Conservation (phyloP, 23 red algal species). For the Porphyridium purpureum region DNA sequence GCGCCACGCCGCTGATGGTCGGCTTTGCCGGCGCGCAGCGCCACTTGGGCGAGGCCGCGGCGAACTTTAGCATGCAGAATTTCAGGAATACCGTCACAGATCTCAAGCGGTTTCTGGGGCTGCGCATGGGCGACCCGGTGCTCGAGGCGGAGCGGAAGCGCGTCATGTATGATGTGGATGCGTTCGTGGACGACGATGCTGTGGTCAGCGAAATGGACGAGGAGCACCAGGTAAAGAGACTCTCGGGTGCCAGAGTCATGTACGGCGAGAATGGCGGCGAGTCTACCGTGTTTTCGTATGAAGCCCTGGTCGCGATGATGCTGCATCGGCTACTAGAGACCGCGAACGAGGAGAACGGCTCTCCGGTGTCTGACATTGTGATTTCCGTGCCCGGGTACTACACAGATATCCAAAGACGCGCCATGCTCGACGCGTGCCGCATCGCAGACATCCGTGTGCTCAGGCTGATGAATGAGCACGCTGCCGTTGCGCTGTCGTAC, state of each 20-base stretch:
- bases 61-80: constrained; percentile 68
- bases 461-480: constrained; percentile 85
- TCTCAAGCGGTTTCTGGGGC: constrained; percentile 74
- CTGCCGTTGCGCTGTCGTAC: constrained; percentile 78
- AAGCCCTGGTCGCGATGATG: constrained; percentile 11
- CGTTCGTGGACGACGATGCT: not conserved
- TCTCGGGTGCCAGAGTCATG: constrained; percentile 5
- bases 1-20: constrained; percentile 68
- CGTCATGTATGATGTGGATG: no score
- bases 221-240: constrained; percentile 17
- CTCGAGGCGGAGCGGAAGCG: constrained; percentile 10
- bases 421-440: constrained; percentile 53
- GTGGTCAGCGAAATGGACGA: constrained; percentile 2
- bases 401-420: constrained; percentile 74
- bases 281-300: not conserved
- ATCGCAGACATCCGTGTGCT: constrained; percentile 64
- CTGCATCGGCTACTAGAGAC: constrained; percentile 2
- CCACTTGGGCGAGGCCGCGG: constrained; percentile 78
- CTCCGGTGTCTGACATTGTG: not conserved
- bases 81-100: constrained; percentile 40
- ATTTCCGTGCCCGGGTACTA: constrained; percentile 63
- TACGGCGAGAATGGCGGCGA: constrained; percentile 4
- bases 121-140: constrained; percentile 18
- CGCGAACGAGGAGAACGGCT: not conserved
- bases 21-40: constrained; percentile 67